Evolutionary conservation across 371 early-diverging fungal genomes (phyloP).

Genomic region (Mortierella sp.): DNA sequence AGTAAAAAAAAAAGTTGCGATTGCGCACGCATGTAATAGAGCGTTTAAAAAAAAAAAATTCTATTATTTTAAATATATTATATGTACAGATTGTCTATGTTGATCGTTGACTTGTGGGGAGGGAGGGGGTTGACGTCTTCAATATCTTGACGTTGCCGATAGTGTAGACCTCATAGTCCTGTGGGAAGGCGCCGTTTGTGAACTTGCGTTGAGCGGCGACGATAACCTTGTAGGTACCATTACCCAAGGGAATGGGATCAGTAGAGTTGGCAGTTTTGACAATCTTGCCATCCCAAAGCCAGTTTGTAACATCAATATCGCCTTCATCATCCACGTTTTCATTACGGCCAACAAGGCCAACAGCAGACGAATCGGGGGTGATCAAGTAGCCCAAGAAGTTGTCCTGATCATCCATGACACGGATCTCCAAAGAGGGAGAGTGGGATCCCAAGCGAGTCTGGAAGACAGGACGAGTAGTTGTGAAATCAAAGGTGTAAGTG

Average conservation of each 20-base stretch:
- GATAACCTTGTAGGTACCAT: constrained; percentile 32
- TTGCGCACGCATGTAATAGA: too few relatives aligned
- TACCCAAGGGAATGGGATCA: constrained; percentile 8
- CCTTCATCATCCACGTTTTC: constrained; percentile 23
- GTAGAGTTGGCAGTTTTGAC: constrained; percentile 10
- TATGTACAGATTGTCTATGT: background rate
- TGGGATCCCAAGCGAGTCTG: constrained; percentile 44
- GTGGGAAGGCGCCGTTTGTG: constrained; percentile 38
- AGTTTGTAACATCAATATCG: constrained; percentile 6
- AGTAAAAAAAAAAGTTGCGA: background rate
- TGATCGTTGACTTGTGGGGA: too few relatives aligned
- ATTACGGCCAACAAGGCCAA: constrained; percentile 28
- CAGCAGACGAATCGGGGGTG: constrained; percentile 9
- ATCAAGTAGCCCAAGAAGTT: constrained; percentile 31
- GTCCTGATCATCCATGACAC: constrained; percentile 26
- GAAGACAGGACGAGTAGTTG: constrained; percentile 13
- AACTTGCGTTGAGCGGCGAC: constrained; percentile 50
- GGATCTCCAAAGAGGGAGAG: constrained; percentile 37
- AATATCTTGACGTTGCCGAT: background rate
- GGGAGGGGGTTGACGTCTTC: too few relatives aligned
- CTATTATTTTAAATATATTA: too few relatives aligned
- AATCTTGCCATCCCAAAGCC: constrained; percentile 34
- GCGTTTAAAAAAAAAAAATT: too few relatives aligned
- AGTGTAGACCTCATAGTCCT: constrained; percentile 2
- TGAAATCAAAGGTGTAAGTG: constrained; percentile 23